These are phyloP conservation scores for Trichoderma sp. DNA, from an alignment of 2,329 filamentous ascomycete species.

Conservation along the genomic window DNA sequence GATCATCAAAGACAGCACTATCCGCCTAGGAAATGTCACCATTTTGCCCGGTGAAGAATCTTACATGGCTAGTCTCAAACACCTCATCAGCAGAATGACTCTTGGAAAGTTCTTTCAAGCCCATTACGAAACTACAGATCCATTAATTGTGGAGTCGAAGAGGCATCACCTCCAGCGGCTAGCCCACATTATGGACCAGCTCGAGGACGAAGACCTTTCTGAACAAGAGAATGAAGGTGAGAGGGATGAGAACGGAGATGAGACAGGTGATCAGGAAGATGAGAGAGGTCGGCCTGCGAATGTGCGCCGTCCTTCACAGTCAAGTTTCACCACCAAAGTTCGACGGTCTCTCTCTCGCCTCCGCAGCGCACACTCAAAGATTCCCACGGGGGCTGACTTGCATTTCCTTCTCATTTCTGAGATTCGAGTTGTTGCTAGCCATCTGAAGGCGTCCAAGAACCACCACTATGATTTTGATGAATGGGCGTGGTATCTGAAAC, in stretches of 20 bases:
- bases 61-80: background rate
- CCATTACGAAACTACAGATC: background rate
- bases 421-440: constrained; percentile 2
- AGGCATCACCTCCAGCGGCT: background rate
- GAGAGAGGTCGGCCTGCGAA: background rate
- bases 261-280: background rate
- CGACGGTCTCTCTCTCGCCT: constrained; percentile 6
- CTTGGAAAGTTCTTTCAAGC: background rate
- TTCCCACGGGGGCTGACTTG: constrained; percentile 12
- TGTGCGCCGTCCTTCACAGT: background rate
- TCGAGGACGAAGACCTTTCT: background rate
- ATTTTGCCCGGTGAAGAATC: constrained; percentile 46
- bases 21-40: constrained; percentile 56
- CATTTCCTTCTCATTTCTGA: constrained; percentile 15
- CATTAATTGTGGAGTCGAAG: background rate
- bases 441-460: background rate
- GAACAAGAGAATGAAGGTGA: background rate
- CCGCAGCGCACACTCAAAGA: background rate
- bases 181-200: background rate
- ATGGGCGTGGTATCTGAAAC: constrained; percentile 78
- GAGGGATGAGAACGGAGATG: background rate
- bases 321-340: background rate
- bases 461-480: constrained; percentile 76
- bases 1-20: constrained; percentile 52
- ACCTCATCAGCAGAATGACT: constrained; percentile 9